Evolutionary conservation across 1,284 basidiomycete species (phyloP).

Genomic region (Leccinum fuscescens): DNA sequence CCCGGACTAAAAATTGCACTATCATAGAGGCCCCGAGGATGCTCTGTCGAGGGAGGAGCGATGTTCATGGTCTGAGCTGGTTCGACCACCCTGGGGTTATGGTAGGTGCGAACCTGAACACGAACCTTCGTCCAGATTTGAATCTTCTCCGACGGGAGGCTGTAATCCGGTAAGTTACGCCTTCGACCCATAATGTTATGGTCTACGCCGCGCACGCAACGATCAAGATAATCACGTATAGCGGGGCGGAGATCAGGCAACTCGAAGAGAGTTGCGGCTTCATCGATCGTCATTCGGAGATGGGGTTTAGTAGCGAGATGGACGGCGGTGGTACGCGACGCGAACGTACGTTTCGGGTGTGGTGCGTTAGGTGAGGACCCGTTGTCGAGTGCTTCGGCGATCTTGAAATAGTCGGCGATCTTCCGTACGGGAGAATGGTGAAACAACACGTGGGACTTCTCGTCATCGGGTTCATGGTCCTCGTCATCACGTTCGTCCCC

Average conservation of each 20-base stretch:
- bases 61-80: neutral
- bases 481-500: neutral
- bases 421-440: neutral
- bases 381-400: neutral
- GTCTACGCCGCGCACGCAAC: neutral
- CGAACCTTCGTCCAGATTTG: neutral
- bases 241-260: neutral
- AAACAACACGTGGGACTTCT: neutral
- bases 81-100: neutral
- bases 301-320: neutral
- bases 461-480: neutral
- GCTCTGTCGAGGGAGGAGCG: neutral
- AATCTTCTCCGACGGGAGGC: neutral
- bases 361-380: neutral
- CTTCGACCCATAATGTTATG: neutral
- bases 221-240: neutral
- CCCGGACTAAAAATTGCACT: neutral
- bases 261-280: neutral
- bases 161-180: neutral
- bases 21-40: neutral
- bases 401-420: neutral
- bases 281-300: neutral
- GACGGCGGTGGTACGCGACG: neutral
- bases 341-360: neutral
- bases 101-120: neutral